phyloP scores from a whole-genome alignment of 192 early-diverging fungal species.

The Coemansia sp. region DNA sequence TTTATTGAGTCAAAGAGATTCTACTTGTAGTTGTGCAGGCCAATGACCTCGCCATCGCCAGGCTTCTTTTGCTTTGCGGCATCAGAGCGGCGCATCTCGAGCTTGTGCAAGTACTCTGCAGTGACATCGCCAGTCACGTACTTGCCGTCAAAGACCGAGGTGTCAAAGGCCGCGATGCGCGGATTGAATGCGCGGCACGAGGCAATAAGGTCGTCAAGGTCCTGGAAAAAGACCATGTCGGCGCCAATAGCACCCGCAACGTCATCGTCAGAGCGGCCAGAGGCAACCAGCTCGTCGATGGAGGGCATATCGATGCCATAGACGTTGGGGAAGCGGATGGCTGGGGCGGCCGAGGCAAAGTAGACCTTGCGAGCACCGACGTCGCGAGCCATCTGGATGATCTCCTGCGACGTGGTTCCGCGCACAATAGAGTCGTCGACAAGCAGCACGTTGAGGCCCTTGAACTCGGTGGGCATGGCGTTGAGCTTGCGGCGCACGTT shows the following conservation, averaged over 20 bases:
- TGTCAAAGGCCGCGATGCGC: conserved; percentile 82
- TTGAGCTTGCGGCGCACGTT: conserved; percentile 97
- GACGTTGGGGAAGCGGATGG: conserved; percentile 97
- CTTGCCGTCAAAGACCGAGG: conserved; percentile 94
- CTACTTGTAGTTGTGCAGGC: conserved; percentile 57
- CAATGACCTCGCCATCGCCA: conserved; percentile 46
- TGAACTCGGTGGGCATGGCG: conserved; percentile 97
- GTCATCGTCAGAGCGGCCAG: conserved; percentile 75
- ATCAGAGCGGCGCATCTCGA: conserved; percentile 52
- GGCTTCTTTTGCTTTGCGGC: conserved; percentile 39
- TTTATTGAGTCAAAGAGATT: background rate
- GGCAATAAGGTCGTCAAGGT: conserved; percentile 80
- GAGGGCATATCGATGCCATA: conserved; percentile 99
- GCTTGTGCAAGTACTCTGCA: conserved; percentile 66
- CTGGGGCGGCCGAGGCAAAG: conserved; percentile 97
- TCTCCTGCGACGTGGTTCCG: conserved; percentile 98
- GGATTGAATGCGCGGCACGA: conserved; percentile 89
- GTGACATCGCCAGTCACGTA: conserved; percentile 88
- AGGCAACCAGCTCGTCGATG: conserved; percentile 87
- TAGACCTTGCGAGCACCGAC: conserved; percentile 98
- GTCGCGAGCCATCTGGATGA: conserved; percentile 99
- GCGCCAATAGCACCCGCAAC: conserved; percentile 91
- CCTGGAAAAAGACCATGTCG: conserved; percentile 95
- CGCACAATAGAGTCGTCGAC: conserved; percentile 99
- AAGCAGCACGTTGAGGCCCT: conserved; percentile 93